Evolutionary conservation across 176 grass and related monocot genomes (phyloP).

Genomic region (Ampelocalamus luodianensis): DNA sequence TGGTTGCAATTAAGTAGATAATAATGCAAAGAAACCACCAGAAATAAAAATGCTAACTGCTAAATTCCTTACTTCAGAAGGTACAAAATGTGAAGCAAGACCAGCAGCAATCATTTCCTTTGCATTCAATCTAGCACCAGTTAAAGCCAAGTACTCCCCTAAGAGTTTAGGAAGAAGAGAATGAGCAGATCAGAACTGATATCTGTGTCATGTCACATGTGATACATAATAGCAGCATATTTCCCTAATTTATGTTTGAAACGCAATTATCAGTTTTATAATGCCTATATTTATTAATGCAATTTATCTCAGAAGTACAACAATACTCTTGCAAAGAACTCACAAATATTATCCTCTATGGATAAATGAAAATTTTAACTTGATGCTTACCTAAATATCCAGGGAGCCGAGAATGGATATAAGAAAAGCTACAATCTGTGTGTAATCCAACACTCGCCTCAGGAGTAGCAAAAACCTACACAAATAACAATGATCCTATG

Average conservation of each 20-base stretch:
- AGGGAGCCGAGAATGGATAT: slow-evolving; percentile 83
- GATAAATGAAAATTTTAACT: background rate
- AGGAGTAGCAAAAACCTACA: slow-evolving; percentile 78
- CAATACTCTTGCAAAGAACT: background rate
- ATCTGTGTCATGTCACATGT: background rate
- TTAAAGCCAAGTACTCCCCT: slow-evolving; percentile 93
- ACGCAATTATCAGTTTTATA: background rate
- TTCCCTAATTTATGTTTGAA: slow-evolving; percentile 21
- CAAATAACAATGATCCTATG: slow-evolving; percentile 2
- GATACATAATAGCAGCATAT: background rate
- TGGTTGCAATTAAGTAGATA: background rate
- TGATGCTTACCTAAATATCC: slow-evolving; percentile 74
- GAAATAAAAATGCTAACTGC: background rate
- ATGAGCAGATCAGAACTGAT: slow-evolving; percentile 10
- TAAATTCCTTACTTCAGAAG: slow-evolving; percentile 66
- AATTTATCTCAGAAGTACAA: background rate
- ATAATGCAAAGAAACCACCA: background rate
- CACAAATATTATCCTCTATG: background rate
- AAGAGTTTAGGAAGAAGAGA: slow-evolving; percentile 34
- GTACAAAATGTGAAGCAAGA: slow-evolving; percentile 92
- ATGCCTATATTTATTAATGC: background rate
- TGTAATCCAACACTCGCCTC: slow-evolving; percentile 93
- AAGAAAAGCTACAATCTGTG: slow-evolving; percentile 95
- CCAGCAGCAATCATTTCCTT: slow-evolving; percentile 85
- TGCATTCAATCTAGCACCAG: slow-evolving; percentile 80